These are phyloP conservation scores for Gossypium herbaceum DNA, from an alignment of 345 rosid species.

Conservation along the genomic window DNA sequence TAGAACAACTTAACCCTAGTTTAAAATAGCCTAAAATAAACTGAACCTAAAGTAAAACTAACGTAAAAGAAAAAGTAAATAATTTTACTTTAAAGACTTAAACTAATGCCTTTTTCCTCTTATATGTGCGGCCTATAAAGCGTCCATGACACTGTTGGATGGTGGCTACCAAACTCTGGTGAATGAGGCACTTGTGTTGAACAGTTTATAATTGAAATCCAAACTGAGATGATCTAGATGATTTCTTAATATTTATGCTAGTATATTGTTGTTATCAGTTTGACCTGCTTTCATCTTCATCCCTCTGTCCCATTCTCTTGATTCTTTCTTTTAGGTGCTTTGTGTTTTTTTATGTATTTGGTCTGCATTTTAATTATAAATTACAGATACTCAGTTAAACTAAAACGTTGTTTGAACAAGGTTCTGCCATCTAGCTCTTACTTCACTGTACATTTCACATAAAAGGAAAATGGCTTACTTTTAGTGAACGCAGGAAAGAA, in stretches of 20 bases:
- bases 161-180: neutral
- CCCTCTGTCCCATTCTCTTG: neutral
- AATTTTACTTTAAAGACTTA: no score
- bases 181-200: neutral
- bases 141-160: no score
- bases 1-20: no score
- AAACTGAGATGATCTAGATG: neutral
- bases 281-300: neutral
- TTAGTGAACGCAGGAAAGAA: neutral
- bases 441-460: neutral
- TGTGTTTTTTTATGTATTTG: neutral
- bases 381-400: neutral
- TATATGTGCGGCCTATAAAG: no score
- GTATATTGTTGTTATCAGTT: neutral
- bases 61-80: no score
- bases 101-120: no score
- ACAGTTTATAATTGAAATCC: neutral
- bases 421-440: neutral
- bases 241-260: neutral
- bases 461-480: neutral
- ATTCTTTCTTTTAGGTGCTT: neutral
- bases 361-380: neutral
- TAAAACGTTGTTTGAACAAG: neutral
- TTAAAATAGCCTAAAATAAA: no score
- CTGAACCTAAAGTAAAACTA: no score